Percentiles rank a stretch among this genome's conserved stretches.
These are phyloP conservation scores for Alternaria novae-zelandiae DNA, from an alignment of 2,329 filamentous ascomycete species.

Conservation along the genomic window DNA sequence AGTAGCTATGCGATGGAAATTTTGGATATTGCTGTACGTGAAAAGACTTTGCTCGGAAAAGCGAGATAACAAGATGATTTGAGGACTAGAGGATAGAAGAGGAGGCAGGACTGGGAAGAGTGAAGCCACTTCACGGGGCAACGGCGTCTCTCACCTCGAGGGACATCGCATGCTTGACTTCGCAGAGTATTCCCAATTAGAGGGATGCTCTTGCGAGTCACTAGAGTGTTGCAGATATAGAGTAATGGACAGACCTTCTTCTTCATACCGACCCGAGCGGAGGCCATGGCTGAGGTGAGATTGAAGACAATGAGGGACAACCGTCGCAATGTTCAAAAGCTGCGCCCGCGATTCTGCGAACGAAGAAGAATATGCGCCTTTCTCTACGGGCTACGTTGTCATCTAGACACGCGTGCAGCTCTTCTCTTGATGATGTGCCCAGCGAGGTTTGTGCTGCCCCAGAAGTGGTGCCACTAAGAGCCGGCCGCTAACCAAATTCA, in stretches of 20 bases:
- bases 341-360: neutral
- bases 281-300: neutral
- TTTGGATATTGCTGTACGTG: neutral
- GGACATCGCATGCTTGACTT: neutral
- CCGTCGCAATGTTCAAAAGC: neutral
- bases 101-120: neutral
- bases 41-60: neutral
- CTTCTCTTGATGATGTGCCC: neutral
- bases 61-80: neutral
- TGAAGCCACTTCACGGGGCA: neutral
- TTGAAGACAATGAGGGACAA: neutral
- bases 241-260: neutral
- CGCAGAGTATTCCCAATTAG: neutral
- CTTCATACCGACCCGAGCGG: neutral
- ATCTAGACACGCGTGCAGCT: neutral
- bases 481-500: slow-evolving; percentile 4
- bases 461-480: neutral
- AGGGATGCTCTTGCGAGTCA: neutral
- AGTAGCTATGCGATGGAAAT: neutral
- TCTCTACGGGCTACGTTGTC: neutral
- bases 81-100: neutral
- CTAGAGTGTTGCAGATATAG: neutral
- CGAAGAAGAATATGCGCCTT: neutral
- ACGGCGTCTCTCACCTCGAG: neutral
- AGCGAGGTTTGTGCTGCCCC: neutral